A percentile compares a stretch with the other conserved stretches of the same genome.
These are phyloP conservation scores for Sungouiozyma intestinalis DNA, from an alignment of 805 yeast genomes.

Conservation along the genomic window DNA sequence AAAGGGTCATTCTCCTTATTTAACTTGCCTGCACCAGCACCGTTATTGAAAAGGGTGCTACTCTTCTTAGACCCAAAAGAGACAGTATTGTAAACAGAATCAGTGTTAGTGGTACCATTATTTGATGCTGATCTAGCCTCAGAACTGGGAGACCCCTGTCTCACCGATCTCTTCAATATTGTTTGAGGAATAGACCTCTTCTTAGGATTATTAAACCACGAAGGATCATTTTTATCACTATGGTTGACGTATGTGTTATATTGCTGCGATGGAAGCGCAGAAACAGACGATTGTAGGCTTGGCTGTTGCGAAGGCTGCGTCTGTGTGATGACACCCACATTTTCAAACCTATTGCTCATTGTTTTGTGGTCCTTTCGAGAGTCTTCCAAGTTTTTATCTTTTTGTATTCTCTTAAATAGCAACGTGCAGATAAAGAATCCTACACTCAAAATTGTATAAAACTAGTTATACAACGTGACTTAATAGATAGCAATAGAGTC, in stretches of 20 bases:
- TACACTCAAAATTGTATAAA: too few relatives aligned
- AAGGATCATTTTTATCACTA: conserved; percentile 15
- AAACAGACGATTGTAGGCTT: background rate
- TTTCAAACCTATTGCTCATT: background rate
- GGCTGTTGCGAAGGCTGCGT: background rate
- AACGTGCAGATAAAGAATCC: too few relatives aligned
- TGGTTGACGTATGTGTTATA: background rate
- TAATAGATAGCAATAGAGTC: too few relatives aligned
- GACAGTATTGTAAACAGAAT: conserved; percentile 7
- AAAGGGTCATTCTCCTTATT: conserved; percentile 5
- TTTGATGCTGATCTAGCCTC: conserved; percentile 1
- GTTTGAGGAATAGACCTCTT: conserved; percentile 40
- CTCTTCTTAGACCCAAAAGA: background rate
- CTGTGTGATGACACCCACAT: background rate
- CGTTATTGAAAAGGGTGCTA: conserved; percentile 1
- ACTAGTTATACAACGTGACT: too few relatives aligned
- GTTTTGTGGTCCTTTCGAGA: too few relatives aligned
- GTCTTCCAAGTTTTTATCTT: too few relatives aligned
- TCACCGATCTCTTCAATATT: conserved; percentile 32
- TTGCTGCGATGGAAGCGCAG: background rate
- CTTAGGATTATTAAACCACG: conserved; percentile 35
- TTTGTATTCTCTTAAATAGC: too few relatives aligned
- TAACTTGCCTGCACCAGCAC: background rate
- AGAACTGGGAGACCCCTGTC: background rate
- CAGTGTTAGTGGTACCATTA: conserved; percentile 28